Evolutionary conservation across 352 stramenopile species (phyloP).

Genomic region (Phytophthora crassamura): DNA sequence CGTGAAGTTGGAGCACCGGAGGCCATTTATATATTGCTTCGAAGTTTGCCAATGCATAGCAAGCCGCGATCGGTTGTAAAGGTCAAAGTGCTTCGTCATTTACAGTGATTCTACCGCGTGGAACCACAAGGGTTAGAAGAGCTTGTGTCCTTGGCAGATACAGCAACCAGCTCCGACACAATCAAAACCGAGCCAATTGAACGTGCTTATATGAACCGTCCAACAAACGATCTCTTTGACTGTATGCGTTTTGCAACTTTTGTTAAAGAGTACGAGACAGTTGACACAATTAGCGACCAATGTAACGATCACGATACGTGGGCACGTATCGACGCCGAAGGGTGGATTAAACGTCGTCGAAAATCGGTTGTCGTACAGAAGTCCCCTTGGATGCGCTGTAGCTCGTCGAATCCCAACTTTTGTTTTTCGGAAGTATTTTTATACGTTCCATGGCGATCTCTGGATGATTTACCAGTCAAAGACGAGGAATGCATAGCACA

Average conservation of each 20-base stretch:
- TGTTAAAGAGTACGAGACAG: neutral
- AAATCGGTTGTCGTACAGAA: neutral
- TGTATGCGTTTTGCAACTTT: neutral
- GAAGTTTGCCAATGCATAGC: neutral
- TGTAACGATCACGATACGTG: neutral
- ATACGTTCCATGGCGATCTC: neutral
- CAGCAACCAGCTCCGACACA: neutral
- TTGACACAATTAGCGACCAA: neutral
- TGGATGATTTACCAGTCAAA: neutral
- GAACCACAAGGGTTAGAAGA: neutral
- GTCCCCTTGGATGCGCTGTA: neutral
- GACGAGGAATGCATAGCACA: neutral
- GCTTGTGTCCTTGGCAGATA: neutral
- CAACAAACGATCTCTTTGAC: neutral
- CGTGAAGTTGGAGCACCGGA: neutral
- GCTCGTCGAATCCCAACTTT: neutral
- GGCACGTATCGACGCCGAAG: neutral
- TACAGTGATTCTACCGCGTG: neutral
- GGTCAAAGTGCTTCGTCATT: neutral
- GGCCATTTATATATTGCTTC: neutral
- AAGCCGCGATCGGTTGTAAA: neutral
- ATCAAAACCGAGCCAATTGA: neutral
- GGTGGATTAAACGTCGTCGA: neutral
- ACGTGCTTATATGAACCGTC: slow-evolving; percentile 1
- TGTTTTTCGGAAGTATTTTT: neutral